Base-by-base conservation (phyloP, 2,329 filamentous ascomycete genomes). In the Neobulgaria alba region DNA sequence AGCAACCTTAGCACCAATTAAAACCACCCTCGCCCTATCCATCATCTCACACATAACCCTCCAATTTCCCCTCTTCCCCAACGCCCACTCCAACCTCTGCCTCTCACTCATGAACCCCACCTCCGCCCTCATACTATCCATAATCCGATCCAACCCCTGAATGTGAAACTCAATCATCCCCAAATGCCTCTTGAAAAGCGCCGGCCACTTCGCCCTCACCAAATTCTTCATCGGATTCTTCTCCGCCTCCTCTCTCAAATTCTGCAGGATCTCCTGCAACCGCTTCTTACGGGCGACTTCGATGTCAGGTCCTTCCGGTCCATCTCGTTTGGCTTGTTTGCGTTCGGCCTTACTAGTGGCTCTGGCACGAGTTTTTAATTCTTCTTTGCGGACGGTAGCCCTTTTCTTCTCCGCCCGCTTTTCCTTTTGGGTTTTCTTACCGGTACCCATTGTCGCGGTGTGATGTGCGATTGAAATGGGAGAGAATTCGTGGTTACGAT, bases 131-230 rank as follows among this genome's bases (percentile, higher is more conserved):
- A 56, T 47, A 31, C 38, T 43, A 33, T 51, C 42, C 42, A 49
- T 44, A 3, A 53, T 20, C 5, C 49, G 39, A 30, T 54, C 50
- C 30, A 57, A 8, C 8, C 20, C 15, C 17, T 37, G 41, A 26
- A 55, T 47, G 43, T 56, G 54, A n/a, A 43, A 33, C 38, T 58
- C 55, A 2, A 56, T 38, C 4, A 57, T 20, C 3, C 48, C 50
- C 20, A 57, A 21, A 36, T 57, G 52, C 33, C 50, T 54, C 41
- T 49, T 52, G 29, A 57, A 55, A 14, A 57, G 20, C 18, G 45
- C 46, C 3, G 50, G 51, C 38, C 58, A 59, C 21, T 60, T 68
- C 16, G 61, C 60, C 50, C 67, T 67, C 41, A 41, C 33, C 1
- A 43, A 42, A 14, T 38, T 41, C 33, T 54, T 26, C 23, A 26